A percentile compares a stretch with the other conserved stretches of the same genome.
Evolutionary conservation across 768 basidiomycete species (phyloP).

Genomic region (Tylopilus vinaceipallidus): DNA sequence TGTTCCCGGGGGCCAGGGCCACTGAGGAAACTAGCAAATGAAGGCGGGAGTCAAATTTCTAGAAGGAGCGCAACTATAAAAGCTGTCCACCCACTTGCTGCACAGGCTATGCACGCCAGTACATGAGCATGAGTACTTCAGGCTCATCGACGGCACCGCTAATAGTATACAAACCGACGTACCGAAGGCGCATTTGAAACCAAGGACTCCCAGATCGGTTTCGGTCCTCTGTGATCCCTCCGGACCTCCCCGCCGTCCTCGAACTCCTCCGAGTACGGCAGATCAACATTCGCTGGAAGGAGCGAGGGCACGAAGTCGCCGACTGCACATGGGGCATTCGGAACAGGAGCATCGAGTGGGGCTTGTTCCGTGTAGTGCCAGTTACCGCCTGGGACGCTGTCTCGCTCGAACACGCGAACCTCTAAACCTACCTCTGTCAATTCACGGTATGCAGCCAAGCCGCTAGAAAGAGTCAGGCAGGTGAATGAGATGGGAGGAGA

Average conservation of each 20-base stretch:
- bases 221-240: constrained; percentile 11
- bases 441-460: constrained; percentile 11
- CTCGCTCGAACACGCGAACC: constrained; percentile 18
- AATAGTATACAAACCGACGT: not conserved
- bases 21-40: constrained; percentile 5
- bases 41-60: not conserved
- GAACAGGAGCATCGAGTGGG: constrained; percentile 10
- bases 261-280: constrained; percentile 12
- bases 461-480: constrained; percentile 1
- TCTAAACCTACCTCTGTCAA: constrained; percentile 15
- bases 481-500: too few relatives aligned
- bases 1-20: constrained; percentile 18
- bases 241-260: constrained; percentile 4
- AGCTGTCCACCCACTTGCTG: not conserved
- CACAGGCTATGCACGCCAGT: not conserved
- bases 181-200: constrained; percentile 11
- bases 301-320: constrained; percentile 14
- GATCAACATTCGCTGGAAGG: not conserved
- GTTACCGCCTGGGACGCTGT: constrained; percentile 8
- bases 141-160: not conserved
- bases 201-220: constrained; percentile 16
- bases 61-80: not conserved
- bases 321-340: constrained; percentile 2
- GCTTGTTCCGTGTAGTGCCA: constrained; percentile 20
- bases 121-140: not conserved